Evolutionary conservation across 1,284 basidiomycete species (phyloP), one percentile per base, ranked within the genome.

Genomic region (Leccinum griseonigrum): DNA sequence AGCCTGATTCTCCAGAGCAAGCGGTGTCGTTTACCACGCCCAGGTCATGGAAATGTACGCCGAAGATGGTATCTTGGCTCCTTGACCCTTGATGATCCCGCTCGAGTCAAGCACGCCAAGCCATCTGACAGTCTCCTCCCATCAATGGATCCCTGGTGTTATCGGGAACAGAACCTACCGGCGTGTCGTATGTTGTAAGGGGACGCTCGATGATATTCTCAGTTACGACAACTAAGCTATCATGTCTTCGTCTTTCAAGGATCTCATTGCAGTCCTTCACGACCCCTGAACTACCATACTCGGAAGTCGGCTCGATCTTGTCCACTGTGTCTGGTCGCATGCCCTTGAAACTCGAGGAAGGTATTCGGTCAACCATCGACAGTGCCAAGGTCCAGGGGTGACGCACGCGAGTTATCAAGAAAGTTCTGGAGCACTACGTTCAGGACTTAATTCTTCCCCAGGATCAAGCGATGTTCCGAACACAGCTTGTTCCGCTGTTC

Each of bases 21-120:
- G 11, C 29, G 54, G 22, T 60, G 61, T 62, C 62, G 67, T 67
- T 69, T 72, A 68, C 64, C 58, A 62, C 40, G 4, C 2, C 40
- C 16, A 92, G 90, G 95, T 97, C 69, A 97, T 97, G 95, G 97
- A 98, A 81, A 98, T 98, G 96, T 96, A 96, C 14, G 85, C 91
- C 3, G 97, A 99, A 76, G 94, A 97, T 75, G 97, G 97, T 75
- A 85, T 92, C 55, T 99, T 64, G 97, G 97, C 79, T 97, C 99
- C 74, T 84, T 99, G 58, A 94, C 94, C 16, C 87, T 99, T 60
- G 97, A 99, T 74, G 97, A 99, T 75, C 97, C 97, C 40, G 86
- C 90, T 68, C 95, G 95, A 66, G 97, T 99, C 71, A 97, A 94
- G 77, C 97, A 98, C 70, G 97, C 97, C 64, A 98, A 96, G 79